These are phyloP conservation scores for Ogataea degrootiae DNA, from an alignment of 805 yeast species.

Conservation along the genomic window DNA sequence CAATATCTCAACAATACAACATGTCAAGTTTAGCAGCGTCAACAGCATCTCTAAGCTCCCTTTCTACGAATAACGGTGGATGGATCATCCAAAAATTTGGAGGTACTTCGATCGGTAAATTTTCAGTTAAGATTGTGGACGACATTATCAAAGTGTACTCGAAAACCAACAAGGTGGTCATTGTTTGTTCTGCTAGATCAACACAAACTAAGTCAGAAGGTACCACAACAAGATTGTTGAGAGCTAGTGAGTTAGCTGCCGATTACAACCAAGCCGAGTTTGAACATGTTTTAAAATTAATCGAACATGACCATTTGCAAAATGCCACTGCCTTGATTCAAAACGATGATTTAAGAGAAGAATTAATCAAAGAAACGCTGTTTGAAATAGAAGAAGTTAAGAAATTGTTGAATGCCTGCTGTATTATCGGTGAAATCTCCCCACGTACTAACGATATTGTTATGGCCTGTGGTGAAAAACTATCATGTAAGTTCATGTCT, in stretches of 20 bases:
- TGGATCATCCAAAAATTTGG: constrained; percentile 95
- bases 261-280: constrained; percentile 51
- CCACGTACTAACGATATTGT: constrained; percentile 84
- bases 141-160: constrained; percentile 73
- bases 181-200: constrained; percentile 94
- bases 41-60: constrained; percentile 17
- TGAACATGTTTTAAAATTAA: constrained; percentile 52
- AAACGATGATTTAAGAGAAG: constrained; percentile 38
- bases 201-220: constrained; percentile 91
- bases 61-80: constrained; percentile 26
- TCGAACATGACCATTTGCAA: constrained; percentile 70
- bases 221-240: constrained; percentile 80
- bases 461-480: constrained; percentile 91
- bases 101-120: constrained; percentile 96
- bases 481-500: constrained; percentile 86
- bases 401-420: constrained; percentile 78
- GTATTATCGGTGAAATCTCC: constrained; percentile 86
- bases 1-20: not conserved
- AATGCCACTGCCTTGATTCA: constrained; percentile 61
- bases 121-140: constrained; percentile 78
- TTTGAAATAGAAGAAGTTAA: constrained; percentile 64
- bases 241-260: constrained; percentile 77
- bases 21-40: constrained; percentile 22
- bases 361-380: constrained; percentile 55
- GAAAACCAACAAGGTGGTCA: constrained; percentile 66